Conservation (phyloP, 208 protist species). For the Novymonas esmeraldas region DNA sequence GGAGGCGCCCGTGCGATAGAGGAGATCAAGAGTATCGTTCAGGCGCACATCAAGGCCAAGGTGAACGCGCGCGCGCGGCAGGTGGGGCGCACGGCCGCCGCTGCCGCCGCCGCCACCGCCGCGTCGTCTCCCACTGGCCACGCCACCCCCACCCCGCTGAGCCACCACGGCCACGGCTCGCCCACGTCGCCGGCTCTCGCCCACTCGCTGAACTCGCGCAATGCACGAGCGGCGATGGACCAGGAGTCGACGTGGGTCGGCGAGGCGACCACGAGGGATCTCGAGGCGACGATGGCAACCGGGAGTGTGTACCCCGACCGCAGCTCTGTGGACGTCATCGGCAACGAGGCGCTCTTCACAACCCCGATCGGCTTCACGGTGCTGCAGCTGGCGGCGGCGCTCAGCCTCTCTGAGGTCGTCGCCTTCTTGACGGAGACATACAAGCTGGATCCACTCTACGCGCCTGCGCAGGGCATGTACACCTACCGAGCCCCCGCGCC, state of each 20-base stretch:
- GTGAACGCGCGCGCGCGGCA: slow-evolving; percentile 20
- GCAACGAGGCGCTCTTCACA: slow-evolving; percentile 50
- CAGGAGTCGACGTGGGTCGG: not conserved
- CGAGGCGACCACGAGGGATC: not conserved
- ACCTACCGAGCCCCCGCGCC: not conserved
- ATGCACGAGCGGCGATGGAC: not conserved
- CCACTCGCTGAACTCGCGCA: not conserved
- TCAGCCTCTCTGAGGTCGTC: slow-evolving; percentile 53
- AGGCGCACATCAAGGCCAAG: slow-evolving; percentile 23
- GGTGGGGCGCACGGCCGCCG: slow-evolving; percentile 3
- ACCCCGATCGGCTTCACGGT: slow-evolving; percentile 70
- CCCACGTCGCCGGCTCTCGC: not conserved
- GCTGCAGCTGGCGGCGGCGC: slow-evolving; percentile 65
- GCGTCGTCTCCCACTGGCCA: no score
- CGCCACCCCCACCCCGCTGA: not conserved
- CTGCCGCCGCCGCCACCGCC: not conserved
- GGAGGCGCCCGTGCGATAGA: slow-evolving; percentile 41
- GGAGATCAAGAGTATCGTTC: slow-evolving; percentile 43
- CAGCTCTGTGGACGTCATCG: slow-evolving; percentile 19
- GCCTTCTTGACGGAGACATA: slow-evolving; percentile 54
- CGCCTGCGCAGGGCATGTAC: slow-evolving; percentile 26
- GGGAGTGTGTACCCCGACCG: not conserved
- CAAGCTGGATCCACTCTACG: slow-evolving; percentile 63
- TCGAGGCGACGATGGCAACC: slow-evolving; percentile 6
- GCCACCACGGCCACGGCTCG: no score